These are phyloP conservation scores for Phanerochaete sordida DNA, from an alignment of 768 basidiomycete species.

Conservation along the genomic window DNA sequence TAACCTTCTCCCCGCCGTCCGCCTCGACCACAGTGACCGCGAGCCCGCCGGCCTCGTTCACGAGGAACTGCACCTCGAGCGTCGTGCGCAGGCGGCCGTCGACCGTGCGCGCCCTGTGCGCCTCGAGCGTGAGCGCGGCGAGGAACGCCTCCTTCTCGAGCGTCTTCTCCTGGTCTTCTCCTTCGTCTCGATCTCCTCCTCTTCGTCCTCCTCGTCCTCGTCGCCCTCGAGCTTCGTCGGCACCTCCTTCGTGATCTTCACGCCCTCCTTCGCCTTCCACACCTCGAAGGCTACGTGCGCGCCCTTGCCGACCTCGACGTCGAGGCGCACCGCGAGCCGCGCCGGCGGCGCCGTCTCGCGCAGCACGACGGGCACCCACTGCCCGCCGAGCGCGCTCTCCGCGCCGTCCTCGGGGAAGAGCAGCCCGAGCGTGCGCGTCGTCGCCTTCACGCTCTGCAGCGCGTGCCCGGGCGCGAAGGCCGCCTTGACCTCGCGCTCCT, in stretches of 20 bases:
- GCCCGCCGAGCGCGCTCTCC: slow-evolving; percentile 48
- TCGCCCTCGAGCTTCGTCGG: slow-evolving; percentile 43
- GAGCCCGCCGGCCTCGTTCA: slow-evolving; percentile 31
- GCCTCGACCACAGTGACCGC: slow-evolving; percentile 37
- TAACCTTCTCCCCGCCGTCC: slow-evolving; percentile 30
- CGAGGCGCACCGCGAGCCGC: slow-evolving; percentile 55
- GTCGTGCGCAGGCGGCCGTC: slow-evolving; percentile 49
- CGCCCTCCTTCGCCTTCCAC: slow-evolving; percentile 72
- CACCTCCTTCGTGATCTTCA: slow-evolving; percentile 59
- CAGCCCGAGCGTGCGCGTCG: slow-evolving; percentile 59
- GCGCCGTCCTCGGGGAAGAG: slow-evolving; percentile 59
- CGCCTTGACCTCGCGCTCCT: slow-evolving; percentile 45
- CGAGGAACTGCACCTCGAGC: slow-evolving; percentile 42
- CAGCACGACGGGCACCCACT: slow-evolving; percentile 63
- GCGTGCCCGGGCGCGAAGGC: slow-evolving; percentile 43
- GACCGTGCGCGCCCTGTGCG: slow-evolving; percentile 37
- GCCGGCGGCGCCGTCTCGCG: slow-evolving; percentile 72
- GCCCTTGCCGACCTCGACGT: slow-evolving; percentile 45
- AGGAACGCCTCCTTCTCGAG: slow-evolving; percentile 53
- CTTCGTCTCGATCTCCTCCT: slow-evolving; percentile 59
- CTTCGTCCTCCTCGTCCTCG: slow-evolving; percentile 56
- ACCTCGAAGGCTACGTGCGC: slow-evolving; percentile 60
- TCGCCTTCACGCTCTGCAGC: slow-evolving; percentile 51
- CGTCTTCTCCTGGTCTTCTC: slow-evolving; percentile 57
- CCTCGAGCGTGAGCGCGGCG: slow-evolving; percentile 30